Conservation (phyloP, 2,329 filamentous ascomycete species). For the Phyllosticta paracitricarpa region DNA sequence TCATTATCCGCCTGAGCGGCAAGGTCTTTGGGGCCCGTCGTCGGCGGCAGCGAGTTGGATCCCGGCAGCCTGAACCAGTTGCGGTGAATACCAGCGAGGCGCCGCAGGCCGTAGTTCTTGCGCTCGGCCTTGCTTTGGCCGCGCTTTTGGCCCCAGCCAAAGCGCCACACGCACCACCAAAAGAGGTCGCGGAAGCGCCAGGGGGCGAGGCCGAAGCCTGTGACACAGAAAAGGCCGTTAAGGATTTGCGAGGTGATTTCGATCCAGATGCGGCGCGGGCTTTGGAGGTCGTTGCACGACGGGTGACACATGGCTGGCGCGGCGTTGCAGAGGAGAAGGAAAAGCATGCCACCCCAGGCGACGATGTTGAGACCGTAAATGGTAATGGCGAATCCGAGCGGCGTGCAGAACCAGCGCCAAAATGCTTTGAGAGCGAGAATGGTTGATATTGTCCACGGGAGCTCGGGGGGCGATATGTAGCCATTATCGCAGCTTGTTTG, state of each 20-base stretch:
- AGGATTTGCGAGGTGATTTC: conserved; percentile 77
- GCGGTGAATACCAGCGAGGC: conserved; percentile 63
- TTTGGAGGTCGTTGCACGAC: conserved; percentile 65
- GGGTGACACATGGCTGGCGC: conserved; percentile 60
- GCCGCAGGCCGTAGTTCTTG: conserved; percentile 45
- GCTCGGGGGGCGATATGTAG: conserved; percentile 34
- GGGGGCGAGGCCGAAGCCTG: conserved; percentile 72
- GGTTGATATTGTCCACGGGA: conserved; percentile 49
- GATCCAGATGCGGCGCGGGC: conserved; percentile 72
- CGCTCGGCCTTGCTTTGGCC: conserved; percentile 27
- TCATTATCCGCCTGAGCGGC: conserved; percentile 18
- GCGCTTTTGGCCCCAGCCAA: conserved; percentile 33
- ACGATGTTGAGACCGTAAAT: conserved; percentile 61
- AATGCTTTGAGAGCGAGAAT: conserved; percentile 50
- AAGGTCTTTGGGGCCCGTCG: background rate
- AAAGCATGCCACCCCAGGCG: conserved; percentile 87
- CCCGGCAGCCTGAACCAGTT: conserved; percentile 66
- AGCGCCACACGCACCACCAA: conserved; percentile 53
- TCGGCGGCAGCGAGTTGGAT: conserved; percentile 44
- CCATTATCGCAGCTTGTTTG: conserved; percentile 25
- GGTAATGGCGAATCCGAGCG: background rate
- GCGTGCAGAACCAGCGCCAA: conserved; percentile 62
- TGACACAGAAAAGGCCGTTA: conserved; percentile 78
- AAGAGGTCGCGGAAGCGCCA: conserved; percentile 78
- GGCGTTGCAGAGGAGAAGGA: conserved; percentile 69